phyloP scores from a whole-genome alignment of 2,329 filamentous ascomycete species.

The Ceratocystis colombiana region DNA sequence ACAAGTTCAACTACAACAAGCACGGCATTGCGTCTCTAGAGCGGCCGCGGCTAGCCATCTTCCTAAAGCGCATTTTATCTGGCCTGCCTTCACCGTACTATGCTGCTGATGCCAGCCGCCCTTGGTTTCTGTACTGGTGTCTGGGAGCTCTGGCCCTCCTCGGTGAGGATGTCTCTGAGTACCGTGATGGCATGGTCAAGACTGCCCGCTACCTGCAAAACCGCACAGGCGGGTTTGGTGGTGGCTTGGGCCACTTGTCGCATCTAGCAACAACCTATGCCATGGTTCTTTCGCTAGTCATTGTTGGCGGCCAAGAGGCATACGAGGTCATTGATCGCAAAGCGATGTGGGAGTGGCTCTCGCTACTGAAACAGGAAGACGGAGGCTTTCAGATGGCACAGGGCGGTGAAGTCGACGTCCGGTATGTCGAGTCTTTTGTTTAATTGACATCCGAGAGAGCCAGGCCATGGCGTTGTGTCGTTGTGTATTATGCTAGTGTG shows the following conservation, averaged over 20 bases:
- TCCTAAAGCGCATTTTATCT: slow-evolving; percentile 49
- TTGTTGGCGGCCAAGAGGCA: slow-evolving; percentile 64
- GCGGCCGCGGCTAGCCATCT: slow-evolving; percentile 50
- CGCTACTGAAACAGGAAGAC: slow-evolving; percentile 70
- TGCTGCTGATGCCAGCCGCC: slow-evolving; percentile 71
- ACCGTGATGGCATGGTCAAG: slow-evolving; percentile 57
- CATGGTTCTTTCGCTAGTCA: slow-evolving; percentile 63
- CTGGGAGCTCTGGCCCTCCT: slow-evolving; percentile 65
- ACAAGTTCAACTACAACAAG: slow-evolving; percentile 51
- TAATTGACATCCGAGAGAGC: not conserved
- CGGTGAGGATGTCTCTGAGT: slow-evolving; percentile 60
- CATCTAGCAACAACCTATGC: slow-evolving; percentile 89
- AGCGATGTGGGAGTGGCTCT: slow-evolving; percentile 85
- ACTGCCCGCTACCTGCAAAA: slow-evolving; percentile 80
- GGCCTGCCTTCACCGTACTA: slow-evolving; percentile 61
- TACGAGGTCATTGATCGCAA: slow-evolving; percentile 70
- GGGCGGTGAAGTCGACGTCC: slow-evolving; percentile 85
- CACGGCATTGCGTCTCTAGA: slow-evolving; percentile 67
- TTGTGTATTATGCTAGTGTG: not conserved
- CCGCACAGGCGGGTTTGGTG: slow-evolving; percentile 72
- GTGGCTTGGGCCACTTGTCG: slow-evolving; percentile 80
- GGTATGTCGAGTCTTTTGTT: slow-evolving; percentile 42
- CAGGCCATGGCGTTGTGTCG: not conserved
- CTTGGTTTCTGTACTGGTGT: slow-evolving; percentile 94
- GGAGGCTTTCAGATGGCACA: slow-evolving; percentile 83